Base-by-base conservation (phyloP, 345 rosid genomes). In the Lumnitzera racemosa region DNA sequence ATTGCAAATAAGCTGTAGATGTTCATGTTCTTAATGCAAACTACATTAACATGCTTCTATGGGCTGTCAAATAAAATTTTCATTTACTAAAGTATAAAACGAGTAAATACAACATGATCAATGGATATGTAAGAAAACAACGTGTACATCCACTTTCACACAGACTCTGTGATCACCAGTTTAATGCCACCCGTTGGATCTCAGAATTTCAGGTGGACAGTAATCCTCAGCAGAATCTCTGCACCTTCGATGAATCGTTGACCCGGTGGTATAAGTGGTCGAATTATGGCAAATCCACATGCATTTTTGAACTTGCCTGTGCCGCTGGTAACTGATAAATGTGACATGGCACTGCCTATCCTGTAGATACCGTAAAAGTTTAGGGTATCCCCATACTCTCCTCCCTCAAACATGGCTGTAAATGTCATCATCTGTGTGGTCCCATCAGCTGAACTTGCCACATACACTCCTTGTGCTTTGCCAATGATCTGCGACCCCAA, bases 391-490 rank as follows among this genome's bases (percentile, higher is more conserved):
- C 90, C 91, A 13, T 87, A 94, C 50, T 94, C 97, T 4, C 91
- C 97, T 15, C 85, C 99, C 77, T 94, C 99, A 15, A 94, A 69
- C 87, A 83, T 78, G 36, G 96, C 91, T 24, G 97, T 86, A 69
- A 94, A 94, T 50, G 99, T 81, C 97, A 92, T 85, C 96, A 89
- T 85, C 76, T 92, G 99, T 36, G 90, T 84, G 59, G 80, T 71
- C 55, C 96, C 97, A 57, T 86, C 87, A 25, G 80, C 83, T 15
- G 99, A 89, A 46, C 91, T 89, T 1, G 97, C 97, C 63, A 87
- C 83, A 49, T 89, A 87, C 59, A 87, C 87, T 43, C 98, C 98
- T 67, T 89, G 97, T 63, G 97, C 98, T 64, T 81, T 89, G 46
- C 98, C 97, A 15, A 94, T 74, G 10, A 69, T 59, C 67, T 89